Conservation (phyloP, 192 early-diverging fungal genomes). For the Rhizoclosmatium globosum region DNA sequence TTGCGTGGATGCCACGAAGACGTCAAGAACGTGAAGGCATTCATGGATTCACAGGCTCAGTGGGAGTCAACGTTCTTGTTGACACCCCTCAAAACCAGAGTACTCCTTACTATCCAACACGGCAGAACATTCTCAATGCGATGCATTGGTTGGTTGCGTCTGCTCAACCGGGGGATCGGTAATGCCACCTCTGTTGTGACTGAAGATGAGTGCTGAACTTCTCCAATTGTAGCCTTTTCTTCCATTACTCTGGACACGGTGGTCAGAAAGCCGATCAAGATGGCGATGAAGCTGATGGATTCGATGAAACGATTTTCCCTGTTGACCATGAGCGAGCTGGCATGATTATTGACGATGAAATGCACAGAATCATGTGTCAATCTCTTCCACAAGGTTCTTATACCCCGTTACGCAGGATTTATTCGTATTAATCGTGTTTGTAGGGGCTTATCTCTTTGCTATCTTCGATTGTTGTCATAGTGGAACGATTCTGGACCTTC, state of each 20-base stretch:
- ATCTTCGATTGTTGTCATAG: slow-evolving; percentile 77
- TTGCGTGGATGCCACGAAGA: neutral
- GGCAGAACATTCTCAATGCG: slow-evolving; percentile 54
- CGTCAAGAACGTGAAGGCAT: neutral
- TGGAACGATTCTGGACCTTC: slow-evolving; percentile 48
- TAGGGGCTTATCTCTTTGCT: slow-evolving; percentile 71
- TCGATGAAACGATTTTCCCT: slow-evolving; percentile 70
- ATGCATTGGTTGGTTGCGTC: slow-evolving; percentile 57
- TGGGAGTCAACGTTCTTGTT: slow-evolving; percentile 47
- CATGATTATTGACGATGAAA: slow-evolving; percentile 72
- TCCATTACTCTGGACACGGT: slow-evolving; percentile 63
- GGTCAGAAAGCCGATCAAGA: slow-evolving; percentile 57
- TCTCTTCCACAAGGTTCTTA: slow-evolving; percentile 56
- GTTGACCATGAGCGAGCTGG: slow-evolving; percentile 74
- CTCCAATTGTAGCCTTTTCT: neutral
- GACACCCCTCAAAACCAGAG: slow-evolving; percentile 76
- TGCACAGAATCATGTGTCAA: slow-evolving; percentile 67
- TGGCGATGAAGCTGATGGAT: slow-evolving; percentile 40
- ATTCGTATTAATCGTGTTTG: neutral
- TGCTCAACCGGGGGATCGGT: slow-evolving; percentile 59
- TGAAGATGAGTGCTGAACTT: too few species aligned
- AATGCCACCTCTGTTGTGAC: slow-evolving; percentile 31
- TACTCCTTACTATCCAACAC: slow-evolving; percentile 46
- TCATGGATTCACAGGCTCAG: neutral
- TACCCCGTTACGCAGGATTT: neutral